Conservation (phyloP, 768 basidiomycete genomes). For the Termitomyces sp. region DNA sequence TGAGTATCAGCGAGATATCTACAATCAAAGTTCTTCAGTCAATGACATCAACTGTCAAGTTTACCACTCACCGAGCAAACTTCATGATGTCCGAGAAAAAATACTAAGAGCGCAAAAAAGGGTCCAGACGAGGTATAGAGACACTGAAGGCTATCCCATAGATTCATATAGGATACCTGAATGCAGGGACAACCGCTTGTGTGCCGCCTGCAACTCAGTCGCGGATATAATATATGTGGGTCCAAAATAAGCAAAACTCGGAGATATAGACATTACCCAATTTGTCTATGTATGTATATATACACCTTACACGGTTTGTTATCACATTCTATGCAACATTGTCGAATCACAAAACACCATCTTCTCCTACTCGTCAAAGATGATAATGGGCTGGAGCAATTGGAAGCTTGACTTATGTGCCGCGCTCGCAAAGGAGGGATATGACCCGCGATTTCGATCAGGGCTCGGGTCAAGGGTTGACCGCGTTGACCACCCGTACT, state of each 20-base stretch:
- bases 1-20: slow-evolving; percentile 6
- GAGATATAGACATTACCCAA: neutral
- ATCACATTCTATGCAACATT: neutral
- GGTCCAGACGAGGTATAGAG: neutral
- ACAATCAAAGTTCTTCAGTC: neutral
- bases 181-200: neutral
- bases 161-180: neutral
- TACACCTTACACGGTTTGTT: neutral
- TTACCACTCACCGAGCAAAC: neutral
- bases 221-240: neutral
- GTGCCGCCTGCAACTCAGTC: neutral
- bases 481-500: neutral
- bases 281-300: neutral
- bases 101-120: neutral
- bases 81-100: neutral
- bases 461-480: neutral
- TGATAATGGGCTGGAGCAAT: neutral
- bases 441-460: neutral
- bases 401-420: neutral
- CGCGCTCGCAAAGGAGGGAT: neutral
- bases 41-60: neutral
- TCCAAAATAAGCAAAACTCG: neutral
- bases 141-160: neutral
- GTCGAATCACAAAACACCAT: no score
- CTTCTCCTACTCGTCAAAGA: no score